Evolutionary conservation across 768 basidiomycete genomes (phyloP), one percentile per base, ranked within the genome.

Genomic region (Lactarius hengduanensis): DNA sequence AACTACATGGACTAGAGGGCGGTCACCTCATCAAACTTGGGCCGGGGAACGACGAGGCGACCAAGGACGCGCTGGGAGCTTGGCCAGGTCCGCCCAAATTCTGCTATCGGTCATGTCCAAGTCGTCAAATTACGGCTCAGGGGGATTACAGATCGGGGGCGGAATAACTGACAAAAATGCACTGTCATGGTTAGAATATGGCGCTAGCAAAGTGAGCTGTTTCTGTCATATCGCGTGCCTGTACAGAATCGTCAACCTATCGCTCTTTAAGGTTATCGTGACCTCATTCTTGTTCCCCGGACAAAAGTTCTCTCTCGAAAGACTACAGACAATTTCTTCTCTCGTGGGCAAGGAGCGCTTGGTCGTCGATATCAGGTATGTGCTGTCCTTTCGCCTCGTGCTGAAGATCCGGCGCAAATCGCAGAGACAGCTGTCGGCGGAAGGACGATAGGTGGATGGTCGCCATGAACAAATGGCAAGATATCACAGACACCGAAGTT

Each of bases 381-480:
- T 65, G 20, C 1, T 38, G 20, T 36, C 45, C 15, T 28, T 26
- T 20, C 36, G 50, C 61, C 4, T 50, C 45, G 59, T 41, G 28
- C 15, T 59, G 16, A 36, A 13, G 64, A 13, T 11, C 30, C 2
- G 38, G 20, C 63, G 2, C 34, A n/a, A 63, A 40, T 30, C 55
- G 45, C 43, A 64, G 53, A 18, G 50, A 22, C 69, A 98, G 96
- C 74, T 99, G 96, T 77, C 87, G 96, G 22, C 83, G 85, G 70
- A 79, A 86, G 73, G 89, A 79, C 9, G 79, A 85, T 56, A 86
- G 80, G 68, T 99, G 97, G 97, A 81, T 94, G 40, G 91, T 99
- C 15, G 95, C 96, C 11, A 98, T 96, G 95, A 96, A 98, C 79
- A 96, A 94, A 74, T 99, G 97, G 97, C 96, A 96, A 73, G 89